A percentile compares a stretch with the other conserved stretches of the same genome.
These are phyloP conservation scores for Podila horticola DNA, from an alignment of 192 early-diverging fungal species.

Conservation along the genomic window DNA sequence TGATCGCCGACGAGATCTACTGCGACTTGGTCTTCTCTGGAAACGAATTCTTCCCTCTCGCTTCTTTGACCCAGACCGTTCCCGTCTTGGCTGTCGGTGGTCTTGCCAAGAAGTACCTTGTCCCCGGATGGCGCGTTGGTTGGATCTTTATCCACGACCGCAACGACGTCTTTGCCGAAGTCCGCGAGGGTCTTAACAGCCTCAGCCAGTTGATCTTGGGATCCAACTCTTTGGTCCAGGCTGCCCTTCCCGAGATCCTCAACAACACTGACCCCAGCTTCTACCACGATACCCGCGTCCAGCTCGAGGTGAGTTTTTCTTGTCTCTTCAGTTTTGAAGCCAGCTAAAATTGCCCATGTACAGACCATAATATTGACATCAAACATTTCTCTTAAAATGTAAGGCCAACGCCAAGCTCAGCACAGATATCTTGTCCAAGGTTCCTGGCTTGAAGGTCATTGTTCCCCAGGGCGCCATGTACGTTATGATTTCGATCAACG, in stretches of 20 bases:
- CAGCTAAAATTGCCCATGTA: too few relatives aligned
- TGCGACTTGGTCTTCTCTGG: constrained; percentile 85
- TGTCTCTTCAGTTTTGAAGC: too few relatives aligned
- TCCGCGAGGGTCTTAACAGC: constrained; percentile 77
- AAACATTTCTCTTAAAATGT: background rate
- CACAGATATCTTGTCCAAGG: constrained; percentile 66
- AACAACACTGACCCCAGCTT: constrained; percentile 73
- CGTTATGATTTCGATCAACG: constrained; percentile 84
- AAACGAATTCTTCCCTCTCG: constrained; percentile 70
- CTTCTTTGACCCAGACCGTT: constrained; percentile 81
- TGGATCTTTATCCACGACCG: constrained; percentile 89
- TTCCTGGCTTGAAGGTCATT: constrained; percentile 80
- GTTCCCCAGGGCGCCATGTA: constrained; percentile 95
- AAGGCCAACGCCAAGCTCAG: constrained; percentile 73
- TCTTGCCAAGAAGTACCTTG: constrained; percentile 88
- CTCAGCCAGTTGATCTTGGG: constrained; percentile 85
- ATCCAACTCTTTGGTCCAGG: constrained; percentile 82
- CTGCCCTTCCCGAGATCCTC: constrained; percentile 83
- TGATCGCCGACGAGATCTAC: constrained; percentile 94
- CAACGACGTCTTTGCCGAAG: constrained; percentile 62
- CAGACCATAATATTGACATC: too few relatives aligned
- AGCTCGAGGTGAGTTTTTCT: constrained; percentile 61
- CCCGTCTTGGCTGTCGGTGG: constrained; percentile 87
- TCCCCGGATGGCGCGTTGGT: constrained; percentile 94
- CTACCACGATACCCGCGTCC: constrained; percentile 71